Percentiles rank a stretch among this genome's conserved stretches.
These are phyloP conservation scores for Hanseniaspora singularis DNA, from an alignment of 805 yeast genomes.

Conservation along the genomic window DNA sequence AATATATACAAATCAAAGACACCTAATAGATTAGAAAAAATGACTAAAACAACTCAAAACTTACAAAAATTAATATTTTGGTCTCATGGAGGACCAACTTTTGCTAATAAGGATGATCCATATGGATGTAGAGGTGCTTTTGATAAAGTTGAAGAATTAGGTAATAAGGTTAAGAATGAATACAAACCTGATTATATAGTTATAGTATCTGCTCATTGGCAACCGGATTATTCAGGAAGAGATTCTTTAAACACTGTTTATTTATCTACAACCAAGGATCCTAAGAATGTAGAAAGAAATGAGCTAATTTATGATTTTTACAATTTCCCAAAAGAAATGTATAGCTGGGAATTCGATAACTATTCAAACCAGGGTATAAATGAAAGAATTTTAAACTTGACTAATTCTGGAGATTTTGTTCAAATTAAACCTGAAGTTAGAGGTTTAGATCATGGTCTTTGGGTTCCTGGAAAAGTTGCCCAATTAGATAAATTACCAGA, in stretches of 20 bases:
- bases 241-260: slow-evolving; percentile 4
- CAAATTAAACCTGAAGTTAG: slow-evolving; percentile 26
- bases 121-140: slow-evolving; percentile 50
- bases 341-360: slow-evolving; percentile 44
- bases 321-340: slow-evolving; percentile 58
- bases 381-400: slow-evolving; percentile 25
- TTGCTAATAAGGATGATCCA: slow-evolving; percentile 44
- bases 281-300: slow-evolving; percentile 24
- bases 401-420: background rate
- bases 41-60: background rate
- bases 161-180: slow-evolving; percentile 36
- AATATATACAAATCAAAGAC: too few species aligned
- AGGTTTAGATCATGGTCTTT: slow-evolving; percentile 73
- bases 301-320: slow-evolving; percentile 60
- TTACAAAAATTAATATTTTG: slow-evolving; percentile 50
- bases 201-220: slow-evolving; percentile 73
- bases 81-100: slow-evolving; percentile 79
- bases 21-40: background rate
- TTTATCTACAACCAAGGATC: slow-evolving; percentile 12
- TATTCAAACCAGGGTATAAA: slow-evolving; percentile 26
- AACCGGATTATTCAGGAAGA: slow-evolving; percentile 34
- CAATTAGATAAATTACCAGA: slow-evolving; percentile 31
- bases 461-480: slow-evolving; percentile 71
- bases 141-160: slow-evolving; percentile 38
- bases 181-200: slow-evolving; percentile 56